phyloP scores from a whole-genome alignment of 305 asterid species.

The Andrographis paniculata region DNA sequence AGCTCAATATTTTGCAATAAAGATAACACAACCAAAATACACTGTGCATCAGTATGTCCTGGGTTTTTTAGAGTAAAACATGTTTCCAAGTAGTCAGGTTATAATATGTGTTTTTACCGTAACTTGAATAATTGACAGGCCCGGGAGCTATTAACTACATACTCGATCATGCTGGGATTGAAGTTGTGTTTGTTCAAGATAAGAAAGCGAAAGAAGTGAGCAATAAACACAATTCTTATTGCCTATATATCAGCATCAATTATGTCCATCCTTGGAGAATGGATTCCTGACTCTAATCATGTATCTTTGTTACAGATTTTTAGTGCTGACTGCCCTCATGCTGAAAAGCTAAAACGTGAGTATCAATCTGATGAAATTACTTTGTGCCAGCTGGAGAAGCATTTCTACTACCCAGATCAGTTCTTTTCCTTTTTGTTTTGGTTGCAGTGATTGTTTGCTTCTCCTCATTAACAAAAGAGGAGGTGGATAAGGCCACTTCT shows the following conservation, averaged over 20 bases:
- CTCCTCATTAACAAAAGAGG: constrained; percentile 54
- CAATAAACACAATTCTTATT: constrained; percentile 7
- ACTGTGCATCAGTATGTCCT: too few relatives aligned
- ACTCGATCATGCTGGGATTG: constrained; percentile 77
- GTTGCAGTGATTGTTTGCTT: constrained; percentile 77
- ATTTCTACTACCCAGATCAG: constrained; percentile 13
- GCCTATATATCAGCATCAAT: constrained; percentile 3
- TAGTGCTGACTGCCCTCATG: constrained; percentile 64
- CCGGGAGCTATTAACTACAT: constrained; percentile 86
- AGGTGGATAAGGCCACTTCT: constrained; percentile 39
- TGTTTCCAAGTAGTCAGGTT: too few relatives aligned
- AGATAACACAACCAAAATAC: too few relatives aligned
- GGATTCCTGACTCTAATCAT: constrained; percentile 3
- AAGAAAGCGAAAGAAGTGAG: constrained; percentile 76
- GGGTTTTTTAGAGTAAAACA: too few relatives aligned
- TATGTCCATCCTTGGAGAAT: background rate
- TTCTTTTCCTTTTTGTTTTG: too few relatives aligned
- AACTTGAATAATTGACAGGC: constrained; percentile 36
- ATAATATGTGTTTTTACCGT: too few relatives aligned
- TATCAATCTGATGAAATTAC: constrained; percentile 5
- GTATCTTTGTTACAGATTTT: constrained; percentile 46
- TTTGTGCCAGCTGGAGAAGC: background rate
- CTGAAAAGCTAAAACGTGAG: constrained; percentile 66
- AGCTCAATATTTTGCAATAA: too few relatives aligned
- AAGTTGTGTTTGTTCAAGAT: constrained; percentile 76